phyloP scores from a whole-genome alignment of 2,329 filamentous ascomycete genomes.

The Metarhizium album region DNA sequence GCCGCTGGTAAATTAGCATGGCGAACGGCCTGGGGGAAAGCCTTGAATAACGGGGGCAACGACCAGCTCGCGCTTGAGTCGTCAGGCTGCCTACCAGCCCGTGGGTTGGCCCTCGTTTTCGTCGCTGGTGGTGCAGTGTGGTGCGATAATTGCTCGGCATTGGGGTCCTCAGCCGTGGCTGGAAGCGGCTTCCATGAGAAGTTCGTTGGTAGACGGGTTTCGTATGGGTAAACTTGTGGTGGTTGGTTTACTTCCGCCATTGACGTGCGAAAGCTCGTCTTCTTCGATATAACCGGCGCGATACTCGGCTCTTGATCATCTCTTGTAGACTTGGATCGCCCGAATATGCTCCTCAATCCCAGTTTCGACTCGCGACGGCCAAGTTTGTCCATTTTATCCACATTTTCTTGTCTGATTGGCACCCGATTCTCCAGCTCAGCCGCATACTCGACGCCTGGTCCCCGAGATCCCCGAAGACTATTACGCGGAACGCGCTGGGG shows the following conservation, averaged over 20 bases:
- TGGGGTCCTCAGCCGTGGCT: conserved; percentile 11
- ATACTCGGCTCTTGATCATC: conserved; percentile 21
- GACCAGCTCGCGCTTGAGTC: conserved; percentile 42
- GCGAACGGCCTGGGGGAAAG: conserved; percentile 73
- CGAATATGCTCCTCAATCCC: conserved; percentile 41
- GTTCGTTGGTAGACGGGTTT: conserved; percentile 13
- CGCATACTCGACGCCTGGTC: conserved; percentile 2
- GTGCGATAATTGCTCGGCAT: conserved; percentile 8
- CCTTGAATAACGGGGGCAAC: conserved; percentile 72
- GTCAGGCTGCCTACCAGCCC: conserved; percentile 12
- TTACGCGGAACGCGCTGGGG: conserved; percentile 1
- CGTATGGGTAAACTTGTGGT: conserved; percentile 23
- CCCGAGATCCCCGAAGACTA: conserved; percentile 20
- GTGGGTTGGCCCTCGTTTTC: conserved; percentile 8
- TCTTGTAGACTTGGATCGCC: conserved; percentile 29
- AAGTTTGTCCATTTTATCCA: conserved; percentile 23
- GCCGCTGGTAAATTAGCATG: conserved; percentile 61
- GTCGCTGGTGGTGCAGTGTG: conserved; percentile 7
- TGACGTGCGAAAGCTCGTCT: conserved; percentile 33
- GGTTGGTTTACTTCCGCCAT: conserved; percentile 34
- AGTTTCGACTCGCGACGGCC: conserved; percentile 40
- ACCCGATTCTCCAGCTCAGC: conserved; percentile 6
- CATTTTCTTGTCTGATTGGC: conserved; percentile 29
- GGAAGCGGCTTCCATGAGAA: conserved; percentile 25
- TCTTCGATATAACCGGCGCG: conserved; percentile 20